Evolutionary conservation across 192 early-diverging fungal species (phyloP), one percentile per base, ranked within the genome.

Genomic region (Entomortierella chlamydospora): DNA sequence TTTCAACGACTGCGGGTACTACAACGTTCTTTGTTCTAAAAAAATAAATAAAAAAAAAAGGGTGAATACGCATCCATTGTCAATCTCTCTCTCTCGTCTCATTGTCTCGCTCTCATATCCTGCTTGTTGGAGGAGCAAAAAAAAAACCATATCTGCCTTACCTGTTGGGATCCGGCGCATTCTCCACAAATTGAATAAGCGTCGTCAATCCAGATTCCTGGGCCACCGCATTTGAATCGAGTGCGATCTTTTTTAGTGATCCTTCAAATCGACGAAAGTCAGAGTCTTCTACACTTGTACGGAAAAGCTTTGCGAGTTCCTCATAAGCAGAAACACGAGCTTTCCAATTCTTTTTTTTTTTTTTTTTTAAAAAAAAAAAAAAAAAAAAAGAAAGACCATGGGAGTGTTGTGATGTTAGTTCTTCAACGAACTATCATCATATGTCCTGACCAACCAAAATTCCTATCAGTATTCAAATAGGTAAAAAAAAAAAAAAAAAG

Each of bases 221-320:
- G 1, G 97, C 97, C 20, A 93, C 94, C 59, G 93, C 89, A 81
- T 99, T 98, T 26, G 91, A 83, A 64, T 99, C 97, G 18, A 88
- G 82, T 1, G 91, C 89, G 81, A 96, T 94, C 61, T 93, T 95
- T 78, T 91, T 89, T 64, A 97, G 70, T 56, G 85, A 90, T 26
- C 87, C 86, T 18, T 92, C 91, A 67, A 87, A 95, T 39, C 87
- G 87, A 31, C 84, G 71, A 70, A 93, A 97, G 73, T 92, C 89
- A 1, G 69, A 83, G 4, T 84, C 87, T 18, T 89, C 86, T 62
- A 93, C 92, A 37, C 91, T 86, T 30, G 84, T 87, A 51, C 85
- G 85, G 34, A 97, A 91, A 43, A 90, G 70, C 53, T 89, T 89
- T 22, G 88, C 84, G 20, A 97, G 82, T 55, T 96, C 93, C 30